Evolutionary conservation across 768 basidiomycete species (phyloP), one percentile per base, ranked within the genome.

Genomic region (Cystoderma amianthinum): DNA sequence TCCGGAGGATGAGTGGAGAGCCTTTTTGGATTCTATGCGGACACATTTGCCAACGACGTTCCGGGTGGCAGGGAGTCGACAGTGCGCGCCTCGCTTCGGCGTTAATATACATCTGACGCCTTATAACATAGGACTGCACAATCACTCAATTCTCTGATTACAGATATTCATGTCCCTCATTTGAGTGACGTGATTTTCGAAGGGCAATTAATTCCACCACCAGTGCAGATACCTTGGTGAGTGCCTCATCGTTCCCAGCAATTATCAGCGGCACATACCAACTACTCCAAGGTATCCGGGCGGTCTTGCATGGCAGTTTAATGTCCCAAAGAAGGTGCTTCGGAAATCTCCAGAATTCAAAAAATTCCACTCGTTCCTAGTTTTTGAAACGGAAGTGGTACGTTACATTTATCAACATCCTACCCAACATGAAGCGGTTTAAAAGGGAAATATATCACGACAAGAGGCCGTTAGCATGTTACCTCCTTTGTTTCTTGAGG

Each of bases 401-500:
- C 32, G 86, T 72, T 19, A 13, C 4, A 5, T 40, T n/a, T 22
- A 36, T 23, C n/a, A 36, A 20, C 17, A 13, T 36, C 34, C 16
- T 6, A 9, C 36, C 13, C 7, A 22, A 18, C 30, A 41, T 16
- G 19, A 15, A 35, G 24, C 15, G 17, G 5, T n/a, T 20, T 0
- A 24, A 3, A 50, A 94, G 91, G 94, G 96, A 36, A 99, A 99
- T 52, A 72, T 98, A 36, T 95, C 92, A 9, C 71, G 96, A 16
- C 94, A 97, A 60, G 96, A 99, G 62, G 93, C 91, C 13, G 96
- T 99, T 44, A 95, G 91, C 58, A 99, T 99, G 96, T 69, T 99
- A n/a, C 96, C 96, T 4, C 95, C 96, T 1, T 74, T 99, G 2
- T 82, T 98, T 50, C 76, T 99, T 23, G 88, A 92, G 42, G 90